Evolutionary conservation across 352 stramenopile species (phyloP).

Genomic region (Phytophthora melonis): DNA sequence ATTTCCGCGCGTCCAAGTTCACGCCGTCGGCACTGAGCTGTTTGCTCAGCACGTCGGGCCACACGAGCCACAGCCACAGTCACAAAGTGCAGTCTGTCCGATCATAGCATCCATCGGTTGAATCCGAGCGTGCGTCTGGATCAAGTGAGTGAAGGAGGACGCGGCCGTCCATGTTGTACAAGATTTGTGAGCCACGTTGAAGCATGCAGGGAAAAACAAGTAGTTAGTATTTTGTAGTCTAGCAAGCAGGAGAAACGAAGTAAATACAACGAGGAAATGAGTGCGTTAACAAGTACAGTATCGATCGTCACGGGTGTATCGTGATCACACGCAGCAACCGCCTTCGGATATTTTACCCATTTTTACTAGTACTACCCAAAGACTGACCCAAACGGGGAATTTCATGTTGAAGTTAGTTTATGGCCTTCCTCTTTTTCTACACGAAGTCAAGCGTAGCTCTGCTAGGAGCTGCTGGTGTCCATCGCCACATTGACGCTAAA

Average conservation of each 20-base stretch:
- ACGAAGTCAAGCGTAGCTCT: too few species aligned
- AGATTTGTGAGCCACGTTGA: conserved; percentile 40
- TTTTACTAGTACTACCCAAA: too few species aligned
- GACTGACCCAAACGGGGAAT: too few species aligned
- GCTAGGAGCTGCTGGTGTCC: too few species aligned
- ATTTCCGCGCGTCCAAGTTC: conserved; percentile 82
- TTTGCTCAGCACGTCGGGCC: conserved; percentile 72
- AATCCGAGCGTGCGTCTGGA: conserved; percentile 20
- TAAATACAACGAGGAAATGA: conserved; percentile 31
- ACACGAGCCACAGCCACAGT: conserved; percentile 53
- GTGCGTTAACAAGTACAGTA: not conserved
- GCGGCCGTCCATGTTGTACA: conserved; percentile 34
- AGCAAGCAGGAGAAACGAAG: conserved; percentile 36
- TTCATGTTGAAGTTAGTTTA: too few species aligned
- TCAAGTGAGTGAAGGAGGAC: conserved; percentile 1
- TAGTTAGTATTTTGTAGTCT: conserved; percentile 46
- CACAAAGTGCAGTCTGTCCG: conserved; percentile 26
- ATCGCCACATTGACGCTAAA: too few species aligned
- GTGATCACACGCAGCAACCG: too few species aligned
- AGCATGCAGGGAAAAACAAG: conserved; percentile 32
- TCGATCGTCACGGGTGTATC: too few species aligned
- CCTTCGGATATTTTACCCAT: too few species aligned
- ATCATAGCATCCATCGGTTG: conserved; percentile 32
- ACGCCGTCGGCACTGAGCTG: conserved; percentile 82
- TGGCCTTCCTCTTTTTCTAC: too few species aligned